phyloP scores from a whole-genome alignment of 441 rosid genomes.

The Flueggea neowawraea region DNA sequence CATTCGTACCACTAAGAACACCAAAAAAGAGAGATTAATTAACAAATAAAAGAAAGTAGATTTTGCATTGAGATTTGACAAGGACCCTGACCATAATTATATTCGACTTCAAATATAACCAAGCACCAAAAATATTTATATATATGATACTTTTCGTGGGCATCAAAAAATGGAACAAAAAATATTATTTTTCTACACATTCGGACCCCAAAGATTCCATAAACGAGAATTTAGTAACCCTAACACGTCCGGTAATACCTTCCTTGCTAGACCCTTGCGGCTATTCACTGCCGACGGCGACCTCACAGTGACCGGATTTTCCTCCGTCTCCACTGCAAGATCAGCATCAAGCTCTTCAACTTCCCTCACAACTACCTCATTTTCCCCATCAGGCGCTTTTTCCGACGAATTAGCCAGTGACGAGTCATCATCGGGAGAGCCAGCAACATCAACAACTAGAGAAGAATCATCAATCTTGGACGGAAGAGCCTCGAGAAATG shows the following conservation, averaged over 20 bases:
- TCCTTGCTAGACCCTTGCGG: slow-evolving; percentile 80
- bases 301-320: background rate
- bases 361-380: slow-evolving; percentile 11
- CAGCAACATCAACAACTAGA: background rate
- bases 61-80: too few species aligned
- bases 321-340: slow-evolving; percentile 1
- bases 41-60: too few species aligned
- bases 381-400: slow-evolving; percentile 14
- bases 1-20: too few species aligned
- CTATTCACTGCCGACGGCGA: slow-evolving; percentile 24
- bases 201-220: slow-evolving; percentile 92
- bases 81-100: too few species aligned
- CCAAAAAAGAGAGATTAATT: too few species aligned
- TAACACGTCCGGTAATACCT: slow-evolving; percentile 90
- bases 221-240: slow-evolving; percentile 76
- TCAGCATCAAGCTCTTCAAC: slow-evolving; percentile 1
- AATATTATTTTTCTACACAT: slow-evolving; percentile 28
- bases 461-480: too few species aligned
- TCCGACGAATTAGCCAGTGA: background rate
- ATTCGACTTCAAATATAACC: too few species aligned
- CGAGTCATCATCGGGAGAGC: slow-evolving; percentile 15
- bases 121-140: too few species aligned
- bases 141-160: slow-evolving; percentile 13
- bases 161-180: background rate
- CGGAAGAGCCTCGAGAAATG: background rate